Evolutionary conservation across 129 eudicot species (phyloP).

Genomic region (Centaurea solstitialis): DNA sequence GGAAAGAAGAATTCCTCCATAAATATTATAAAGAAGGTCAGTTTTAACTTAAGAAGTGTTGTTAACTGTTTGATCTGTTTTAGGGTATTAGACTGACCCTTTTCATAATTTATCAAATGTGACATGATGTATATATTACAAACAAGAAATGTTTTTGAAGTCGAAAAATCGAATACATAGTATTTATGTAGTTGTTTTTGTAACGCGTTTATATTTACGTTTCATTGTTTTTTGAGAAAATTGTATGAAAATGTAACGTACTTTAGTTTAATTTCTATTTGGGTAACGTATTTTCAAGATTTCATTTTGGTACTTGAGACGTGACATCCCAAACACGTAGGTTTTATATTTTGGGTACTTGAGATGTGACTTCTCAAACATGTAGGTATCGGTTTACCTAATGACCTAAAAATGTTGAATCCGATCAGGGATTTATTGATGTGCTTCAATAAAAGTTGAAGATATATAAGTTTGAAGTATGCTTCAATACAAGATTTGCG

Average conservation of each 20-base stretch:
- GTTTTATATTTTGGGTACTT: neutral
- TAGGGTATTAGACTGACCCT: neutral
- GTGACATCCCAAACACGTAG: neutral
- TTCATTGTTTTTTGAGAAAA: neutral
- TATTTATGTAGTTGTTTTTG: constrained; percentile 6
- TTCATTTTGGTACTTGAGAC: neutral
- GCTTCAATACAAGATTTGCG: neutral
- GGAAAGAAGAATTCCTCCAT: constrained; percentile 53
- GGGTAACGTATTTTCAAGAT: neutral
- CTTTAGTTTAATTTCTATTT: neutral
- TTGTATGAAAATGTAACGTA: neutral
- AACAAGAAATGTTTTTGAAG: neutral
- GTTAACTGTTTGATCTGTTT: neutral
- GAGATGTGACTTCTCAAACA: neutral
- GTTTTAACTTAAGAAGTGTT: constrained; percentile 21
- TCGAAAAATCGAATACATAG: constrained; percentile 1
- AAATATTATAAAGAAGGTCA: constrained; percentile 52
- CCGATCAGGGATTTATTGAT: neutral
- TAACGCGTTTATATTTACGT: neutral
- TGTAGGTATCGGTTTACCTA: neutral
- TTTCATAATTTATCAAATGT: neutral
- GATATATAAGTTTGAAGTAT: neutral
- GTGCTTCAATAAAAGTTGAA: neutral
- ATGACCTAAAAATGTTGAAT: neutral
- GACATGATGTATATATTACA: constrained; percentile 10